Base-by-base conservation (phyloP, 192 early-diverging fungal species). In the Coemansia sp. region DNA sequence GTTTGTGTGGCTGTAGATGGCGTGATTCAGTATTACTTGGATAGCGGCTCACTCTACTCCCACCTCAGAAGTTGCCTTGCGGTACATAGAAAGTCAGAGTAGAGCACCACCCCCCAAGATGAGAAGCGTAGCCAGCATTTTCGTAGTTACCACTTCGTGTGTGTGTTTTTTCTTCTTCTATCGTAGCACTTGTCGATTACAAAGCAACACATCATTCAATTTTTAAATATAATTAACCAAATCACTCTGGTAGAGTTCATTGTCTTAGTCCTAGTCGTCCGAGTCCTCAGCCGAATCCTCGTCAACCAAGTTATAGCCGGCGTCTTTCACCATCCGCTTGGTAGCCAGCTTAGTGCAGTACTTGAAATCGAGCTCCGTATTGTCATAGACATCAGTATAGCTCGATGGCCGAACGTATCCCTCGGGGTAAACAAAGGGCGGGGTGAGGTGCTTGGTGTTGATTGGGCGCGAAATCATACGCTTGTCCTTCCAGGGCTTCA, bases 391-490 rank as follows among this genome's bases (percentile, higher is more conserved):
- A 17, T 61, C 59, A 1, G 59, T 61, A 6, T 39, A 61, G 59
- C 37, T 61, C 59, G 44, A 10, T 3, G 74, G 67, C 2, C 42
- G 23, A 23, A 33, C 47, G 47, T 80, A 75, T 8, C 42, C 69
- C 21, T 33, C 52, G 10, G 77, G 77, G 42, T 74, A 80, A 21
- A 21, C 62, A 33, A 74, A 80, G 17, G 40, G 44, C 13, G 73
- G 69, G 6, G 77, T 71, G 6, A 70, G 72, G 8, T 64, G 53
- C 21, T 49, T 68, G 5, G 46, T 32, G 21, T 72, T 47, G 3
- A 57, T 13, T 4, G 58, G 46, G 35, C 14, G 14, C 21, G 61
- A 43, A 14, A 80, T 44, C 53, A 80, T 33, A 21, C 73, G 52
- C 46, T 21, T 35, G 16, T 38, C 62, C 63, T 66, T 75, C 42